Evolutionary conservation across 1,139 yeast genomes (phyloP).

Genomic region (Pichia sp.): DNA sequence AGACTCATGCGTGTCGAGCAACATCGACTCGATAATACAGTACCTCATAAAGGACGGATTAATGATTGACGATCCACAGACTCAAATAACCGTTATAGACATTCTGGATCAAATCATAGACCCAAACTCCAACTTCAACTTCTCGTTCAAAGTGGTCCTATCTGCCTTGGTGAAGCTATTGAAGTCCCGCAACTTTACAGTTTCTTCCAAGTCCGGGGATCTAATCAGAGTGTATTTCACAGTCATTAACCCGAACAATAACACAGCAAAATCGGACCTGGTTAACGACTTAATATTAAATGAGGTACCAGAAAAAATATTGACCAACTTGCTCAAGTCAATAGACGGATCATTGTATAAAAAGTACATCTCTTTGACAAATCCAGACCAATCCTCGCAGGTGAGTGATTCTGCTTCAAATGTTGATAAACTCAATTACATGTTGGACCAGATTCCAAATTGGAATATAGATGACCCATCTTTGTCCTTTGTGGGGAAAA

Average conservation of each 20-base stretch:
- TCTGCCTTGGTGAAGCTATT: conserved; percentile 39
- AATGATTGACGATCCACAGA: conserved; percentile 36
- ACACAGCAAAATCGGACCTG: conserved; percentile 46
- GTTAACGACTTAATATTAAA: conserved; percentile 43
- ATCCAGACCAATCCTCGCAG: conserved; percentile 4
- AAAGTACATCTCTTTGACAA: conserved; percentile 18
- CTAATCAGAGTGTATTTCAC: conserved; percentile 41
- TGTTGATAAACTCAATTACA: conserved; percentile 12
- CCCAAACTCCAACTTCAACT: conserved; percentile 38
- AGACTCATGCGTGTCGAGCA: conserved; percentile 50
- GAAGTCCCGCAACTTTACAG: conserved; percentile 32
- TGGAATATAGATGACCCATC: conserved; percentile 22
- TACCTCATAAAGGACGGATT: conserved; percentile 50
- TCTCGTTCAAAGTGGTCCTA: conserved; percentile 36
- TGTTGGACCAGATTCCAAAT: conserved; percentile 19
- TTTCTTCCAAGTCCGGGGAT: conserved; percentile 34
- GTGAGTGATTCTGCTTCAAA: background rate
- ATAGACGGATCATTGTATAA: conserved; percentile 29
- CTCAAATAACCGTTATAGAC: conserved; percentile 42
- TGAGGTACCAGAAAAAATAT: conserved; percentile 33
- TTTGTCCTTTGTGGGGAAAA: conserved; percentile 17
- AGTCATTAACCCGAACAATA: conserved; percentile 32
- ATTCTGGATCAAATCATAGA: conserved; percentile 37
- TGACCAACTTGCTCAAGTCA: conserved; percentile 33
- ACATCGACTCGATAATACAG: conserved; percentile 41